Conservation (phyloP, 2,329 filamentous ascomycete species). For the Fusarium subglutinans region DNA sequence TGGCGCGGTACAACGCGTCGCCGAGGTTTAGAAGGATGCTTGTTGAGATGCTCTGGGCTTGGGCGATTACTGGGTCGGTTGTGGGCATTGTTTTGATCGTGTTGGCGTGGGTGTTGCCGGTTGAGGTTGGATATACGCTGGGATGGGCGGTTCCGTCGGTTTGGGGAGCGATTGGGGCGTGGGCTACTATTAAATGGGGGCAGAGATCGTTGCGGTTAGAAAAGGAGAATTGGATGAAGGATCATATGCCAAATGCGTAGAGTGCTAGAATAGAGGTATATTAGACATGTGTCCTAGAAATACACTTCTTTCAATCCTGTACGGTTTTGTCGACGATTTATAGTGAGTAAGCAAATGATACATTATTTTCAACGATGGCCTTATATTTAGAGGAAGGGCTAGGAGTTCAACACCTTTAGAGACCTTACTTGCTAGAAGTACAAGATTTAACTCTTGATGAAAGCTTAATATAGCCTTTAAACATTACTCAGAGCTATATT, state of each 20-base stretch:
- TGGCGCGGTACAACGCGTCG: conserved; percentile 21
- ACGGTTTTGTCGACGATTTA: accelerated
- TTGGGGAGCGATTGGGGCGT: conserved; percentile 24
- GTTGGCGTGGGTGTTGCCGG: conserved; percentile 7
- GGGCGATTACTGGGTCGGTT: conserved; percentile 8
- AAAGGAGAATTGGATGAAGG: conserved; percentile 13
- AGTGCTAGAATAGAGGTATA: background rate
- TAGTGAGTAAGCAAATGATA: accelerated
- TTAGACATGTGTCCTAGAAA: background rate
- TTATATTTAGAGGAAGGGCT: accelerated
- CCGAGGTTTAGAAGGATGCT: conserved; percentile 24
- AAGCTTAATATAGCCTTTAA: too few relatives aligned
- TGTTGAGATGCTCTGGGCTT: conserved; percentile 19
- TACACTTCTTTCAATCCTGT: background rate
- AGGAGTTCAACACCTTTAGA: too few relatives aligned
- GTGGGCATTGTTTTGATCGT: conserved; percentile 4
- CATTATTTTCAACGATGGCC: accelerated
- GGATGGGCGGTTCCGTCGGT: conserved; percentile 21
- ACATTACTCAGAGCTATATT: too few relatives aligned
- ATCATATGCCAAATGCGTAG: background rate
- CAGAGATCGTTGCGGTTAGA: conserved; percentile 29
- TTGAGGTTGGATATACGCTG: conserved; percentile 16
- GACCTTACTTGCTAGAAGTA: too few relatives aligned
- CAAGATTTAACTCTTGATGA: accelerated
- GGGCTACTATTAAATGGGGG: conserved; percentile 22